These are phyloP conservation scores for Citrus trifoliata DNA, from an alignment of 345 rosid genomes.

Conservation along the genomic window DNA sequence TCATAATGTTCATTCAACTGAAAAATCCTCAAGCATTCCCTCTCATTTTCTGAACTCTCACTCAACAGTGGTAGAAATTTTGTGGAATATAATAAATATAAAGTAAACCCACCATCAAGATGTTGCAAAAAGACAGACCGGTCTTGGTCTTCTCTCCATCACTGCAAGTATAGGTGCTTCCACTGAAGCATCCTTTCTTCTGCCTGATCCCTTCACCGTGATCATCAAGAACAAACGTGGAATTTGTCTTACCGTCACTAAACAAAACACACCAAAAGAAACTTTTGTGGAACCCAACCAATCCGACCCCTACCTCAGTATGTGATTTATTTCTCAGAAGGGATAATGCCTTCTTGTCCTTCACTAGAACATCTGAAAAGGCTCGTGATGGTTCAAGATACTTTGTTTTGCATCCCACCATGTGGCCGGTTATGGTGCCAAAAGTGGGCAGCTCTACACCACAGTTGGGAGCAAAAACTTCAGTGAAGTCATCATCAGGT, in stretches of 20 bases:
- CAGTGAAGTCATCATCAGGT: conserved; percentile 68
- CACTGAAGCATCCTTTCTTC: conserved; percentile 75
- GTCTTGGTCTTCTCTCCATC: conserved; percentile 31
- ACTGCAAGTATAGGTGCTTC: conserved; percentile 65
- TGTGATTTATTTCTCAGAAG: conserved; percentile 63
- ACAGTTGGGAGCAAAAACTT: conserved; percentile 79
- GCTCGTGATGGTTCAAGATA: conserved; percentile 53
- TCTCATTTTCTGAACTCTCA: background rate
- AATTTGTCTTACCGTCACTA: conserved; percentile 52
- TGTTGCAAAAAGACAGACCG: conserved; percentile 16
- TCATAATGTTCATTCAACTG: background rate
- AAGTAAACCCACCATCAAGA: conserved; percentile 13
- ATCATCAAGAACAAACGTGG: conserved; percentile 76
- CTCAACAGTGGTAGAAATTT: conserved; percentile 4
- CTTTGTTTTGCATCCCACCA: conserved; percentile 69
- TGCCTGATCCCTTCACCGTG: conserved; percentile 76
- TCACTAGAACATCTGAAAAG: conserved; percentile 58
- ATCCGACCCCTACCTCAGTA: conserved; percentile 69
- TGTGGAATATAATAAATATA: conserved; percentile 12
- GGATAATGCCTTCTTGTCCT: conserved; percentile 43
- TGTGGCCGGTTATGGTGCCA: conserved; percentile 67
- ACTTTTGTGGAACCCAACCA: conserved; percentile 57
- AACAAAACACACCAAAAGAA: conserved; percentile 75
- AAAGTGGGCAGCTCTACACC: conserved; percentile 80
- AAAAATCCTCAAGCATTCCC: conserved; percentile 11